Conservation (phyloP, 2,329 filamentous ascomycete species). For the Colletotrichum lentis region DNA sequence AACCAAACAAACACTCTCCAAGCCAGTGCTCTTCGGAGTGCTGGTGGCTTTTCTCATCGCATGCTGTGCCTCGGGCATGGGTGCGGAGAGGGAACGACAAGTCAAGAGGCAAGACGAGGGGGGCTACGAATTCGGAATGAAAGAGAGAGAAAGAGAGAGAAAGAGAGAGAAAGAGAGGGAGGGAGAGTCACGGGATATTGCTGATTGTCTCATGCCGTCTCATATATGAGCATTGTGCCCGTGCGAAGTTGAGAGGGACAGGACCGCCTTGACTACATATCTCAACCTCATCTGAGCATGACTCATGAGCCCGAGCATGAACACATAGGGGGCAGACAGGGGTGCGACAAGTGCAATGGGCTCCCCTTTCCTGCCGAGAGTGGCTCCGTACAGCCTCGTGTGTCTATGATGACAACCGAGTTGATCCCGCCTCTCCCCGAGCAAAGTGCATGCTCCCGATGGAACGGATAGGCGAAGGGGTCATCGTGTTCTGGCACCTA, state of each 20-base stretch:
- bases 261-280: too few relatives aligned
- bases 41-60: conserved; percentile 62
- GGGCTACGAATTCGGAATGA: too few relatives aligned
- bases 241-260: too few relatives aligned
- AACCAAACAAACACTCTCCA: conserved; percentile 13
- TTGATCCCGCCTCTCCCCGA: neutral
- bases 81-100: conserved; percentile 56
- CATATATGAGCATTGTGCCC: too few relatives aligned
- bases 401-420: conserved; percentile 19
- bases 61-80: conserved; percentile 55
- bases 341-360: neutral
- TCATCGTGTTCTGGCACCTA: neutral
- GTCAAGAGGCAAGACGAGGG: neutral
- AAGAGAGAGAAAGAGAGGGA: too few relatives aligned
- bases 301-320: neutral
- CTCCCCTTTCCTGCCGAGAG: neutral
- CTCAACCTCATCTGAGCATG: neutral
- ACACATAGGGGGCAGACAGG: neutral
- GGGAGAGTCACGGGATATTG: neutral
- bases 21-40: conserved; percentile 39
- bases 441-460: neutral
- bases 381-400: neutral
- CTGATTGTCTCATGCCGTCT: too few relatives aligned
- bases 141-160: too few relatives aligned
- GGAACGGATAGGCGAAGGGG: neutral